Base-by-base conservation (phyloP, 2,329 filamentous ascomycete genomes). In the Aureobasidium sp. region DNA sequence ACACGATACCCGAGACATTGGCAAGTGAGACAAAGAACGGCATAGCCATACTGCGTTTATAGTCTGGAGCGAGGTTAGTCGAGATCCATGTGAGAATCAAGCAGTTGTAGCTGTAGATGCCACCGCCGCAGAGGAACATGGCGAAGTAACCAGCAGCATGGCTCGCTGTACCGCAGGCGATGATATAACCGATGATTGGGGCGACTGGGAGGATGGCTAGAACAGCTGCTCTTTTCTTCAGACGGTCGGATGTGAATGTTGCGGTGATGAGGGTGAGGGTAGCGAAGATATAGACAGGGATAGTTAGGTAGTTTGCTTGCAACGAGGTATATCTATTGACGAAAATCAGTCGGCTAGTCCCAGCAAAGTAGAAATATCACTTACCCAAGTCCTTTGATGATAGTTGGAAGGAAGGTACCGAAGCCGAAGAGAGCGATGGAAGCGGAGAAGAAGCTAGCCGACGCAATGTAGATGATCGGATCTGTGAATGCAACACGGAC, bases 341-440 rank as follows among this genome's bases (percentile, higher is more conserved):
- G n/a, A 0, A 4, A 1, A n/a, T 47, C 13, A 47, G 41, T 45
- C 32, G n/a, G 27, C 1, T 48, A 10, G 3, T 32, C 5, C 4
- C 5, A 1, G 3, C 1, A 9, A 1, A 32, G 13, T 5, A 44
- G 5, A 15, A 15, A 2, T 34, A 29, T 49, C 9, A 44, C 60
- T 69, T 29, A 67, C 72, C 64, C 74, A 69, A 65, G 66, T 66
- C 64, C 75, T 63, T 16, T 69, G 69, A 68, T 70, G 68, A 72
- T 75, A 41, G 73, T 73, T 10, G 67, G 73, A 63, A 74, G 63
- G 65, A 74, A 75, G 2, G 68, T 68, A 21, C 70, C 69, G 49
- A 72, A 73, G 1, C 71, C 70, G 58, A 67, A 69, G 27, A 74
- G 67, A n/a, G 71, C 68, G 8, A 73, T 68, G 49, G 70, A 69